Base-by-base conservation (phyloP, 2,329 filamentous ascomycete species). In the Rhynchosporium agropyri region DNA sequence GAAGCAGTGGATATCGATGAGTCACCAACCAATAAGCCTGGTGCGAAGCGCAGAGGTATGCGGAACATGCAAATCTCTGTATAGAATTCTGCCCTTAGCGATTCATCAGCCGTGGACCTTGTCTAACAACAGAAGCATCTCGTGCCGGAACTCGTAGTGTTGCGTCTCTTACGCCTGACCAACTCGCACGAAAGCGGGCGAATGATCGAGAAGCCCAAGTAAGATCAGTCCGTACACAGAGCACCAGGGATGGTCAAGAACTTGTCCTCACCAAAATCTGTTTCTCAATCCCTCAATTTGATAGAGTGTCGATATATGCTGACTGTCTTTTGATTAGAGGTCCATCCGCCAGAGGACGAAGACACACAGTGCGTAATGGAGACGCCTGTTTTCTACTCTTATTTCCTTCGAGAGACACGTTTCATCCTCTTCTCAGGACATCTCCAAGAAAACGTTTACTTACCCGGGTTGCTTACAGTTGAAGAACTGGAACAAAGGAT, bases 181-280 rank as follows among this genome's bases (percentile, higher is more conserved):
- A 97, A 77, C 84, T 97, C 63, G 90, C 89, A 40, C 89, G 92
- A 75, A 97, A 97, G 80, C 84, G 92, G 67, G 91, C 91, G 73
- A 96, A 96, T 79, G 92, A 97, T 75, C 86, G 92, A 65, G 91
- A 96, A 77, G 92, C 92, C 48, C 92, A 97, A 33, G 51, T 54
- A n/a, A 42, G 36, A n/a, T 42, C 8, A 1, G 10, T 40, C 36
- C 13, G 29, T 38, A 77, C 85, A 2, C 8, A 8, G 20, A 92
- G 53, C 91, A 90, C 50, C 96, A 64, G 5, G 50, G 53, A 26
- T 42, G 15, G 5, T 9, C 8, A 5, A 10, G 4, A 5, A 42
- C 28, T 3, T 26, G n/a, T 4, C 9, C 8, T 9, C 10, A 8
- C 20, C n/a, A 8, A 26, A 46, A 4, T 8, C 20, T n/a, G n/a